Base-by-base conservation (phyloP, 371 early-diverging fungal species). In the Dichotomocladium elegans region DNA sequence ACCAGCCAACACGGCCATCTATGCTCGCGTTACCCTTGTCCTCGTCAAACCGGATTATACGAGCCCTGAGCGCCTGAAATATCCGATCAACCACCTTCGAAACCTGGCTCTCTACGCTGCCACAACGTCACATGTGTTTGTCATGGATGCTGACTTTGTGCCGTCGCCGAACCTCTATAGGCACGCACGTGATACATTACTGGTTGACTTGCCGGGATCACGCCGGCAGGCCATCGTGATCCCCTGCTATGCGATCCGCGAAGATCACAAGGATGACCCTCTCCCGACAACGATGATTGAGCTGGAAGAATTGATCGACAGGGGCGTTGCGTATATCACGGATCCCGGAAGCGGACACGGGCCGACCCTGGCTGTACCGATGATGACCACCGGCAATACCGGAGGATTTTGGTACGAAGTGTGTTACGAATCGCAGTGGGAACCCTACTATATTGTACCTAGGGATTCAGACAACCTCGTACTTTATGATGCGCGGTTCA, bases 401-500 rank as follows among this genome's bases (percentile, higher is more conserved):
- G 21, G 33, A 54, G 9, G 28, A 48, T 22, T 53, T 48, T 41
- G 58, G 29, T 84, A 79, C 46, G 82, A 84, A 58, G 82, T 82
- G 7, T 86, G 86, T 46, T 86, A 72, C 58, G 87, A 84, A 51
- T 83, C 83, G 0, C 85, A 83, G 46, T 86, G 87, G 86, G 86
- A 86, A 41, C 87, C 85, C 2, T 84, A 86, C 46, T 86, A 86
- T 40, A 67, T 83, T 10, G 55, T 86, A 6, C 68, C 72, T 41
- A 64, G 68, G 19, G n/a, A n/a, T n/a, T n/a, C n/a, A n/a, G 27
- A 51, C 7, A 54, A 56, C 4, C 71, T 72, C 12, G 85, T 80
- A 3, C 56, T 71, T 3, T 86, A 84, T 41, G 85, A 84, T 44
- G 83, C 67, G 15, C 71, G 86, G 9, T 84, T 84, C 58, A 65